Evolutionary conservation across 164 flowering plant genomes (phyloP).

Genomic region (Euptelea pleiosperma): DNA sequence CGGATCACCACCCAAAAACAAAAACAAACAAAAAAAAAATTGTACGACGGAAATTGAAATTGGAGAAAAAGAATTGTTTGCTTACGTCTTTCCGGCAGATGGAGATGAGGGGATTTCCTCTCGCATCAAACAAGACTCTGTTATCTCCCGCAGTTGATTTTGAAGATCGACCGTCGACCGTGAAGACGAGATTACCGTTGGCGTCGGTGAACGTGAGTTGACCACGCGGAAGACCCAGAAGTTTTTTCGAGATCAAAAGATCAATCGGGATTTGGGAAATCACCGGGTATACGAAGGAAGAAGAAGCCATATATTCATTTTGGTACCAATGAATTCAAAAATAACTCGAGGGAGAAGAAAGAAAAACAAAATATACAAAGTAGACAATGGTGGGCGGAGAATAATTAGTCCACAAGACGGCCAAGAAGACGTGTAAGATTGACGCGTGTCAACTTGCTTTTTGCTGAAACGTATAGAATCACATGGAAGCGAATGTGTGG

Average conservation of each 20-base stretch:
- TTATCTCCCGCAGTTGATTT: conserved; percentile 6
- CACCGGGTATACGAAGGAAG: background rate
- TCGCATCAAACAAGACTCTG: conserved; percentile 33
- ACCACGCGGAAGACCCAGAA: conserved; percentile 21
- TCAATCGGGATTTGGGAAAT: conserved; percentile 41
- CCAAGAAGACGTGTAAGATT: background rate
- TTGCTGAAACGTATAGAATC: no score
- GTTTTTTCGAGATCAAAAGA: conserved; percentile 40
- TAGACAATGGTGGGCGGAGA: background rate
- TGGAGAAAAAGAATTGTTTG: background rate
- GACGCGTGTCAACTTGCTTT: no score
- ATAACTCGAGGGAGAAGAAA: background rate
- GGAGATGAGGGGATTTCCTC: conserved; percentile 37
- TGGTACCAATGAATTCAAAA: background rate
- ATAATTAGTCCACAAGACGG: background rate
- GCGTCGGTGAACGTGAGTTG: conserved; percentile 38
- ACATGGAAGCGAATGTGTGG: no score
- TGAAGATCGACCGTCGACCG: conserved; percentile 13
- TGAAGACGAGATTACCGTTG: conserved; percentile 38
- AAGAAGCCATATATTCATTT: no score
- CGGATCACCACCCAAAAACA: background rate
- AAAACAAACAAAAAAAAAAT: background rate
- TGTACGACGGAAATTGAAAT: background rate
- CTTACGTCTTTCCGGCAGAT: conserved; percentile 30
- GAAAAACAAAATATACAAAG: background rate